Percentiles rank a stretch among this genome's conserved stretches.
Conservation (phyloP, 2,329 filamentous ascomycete species). For the Colletotrichum siamense region DNA sequence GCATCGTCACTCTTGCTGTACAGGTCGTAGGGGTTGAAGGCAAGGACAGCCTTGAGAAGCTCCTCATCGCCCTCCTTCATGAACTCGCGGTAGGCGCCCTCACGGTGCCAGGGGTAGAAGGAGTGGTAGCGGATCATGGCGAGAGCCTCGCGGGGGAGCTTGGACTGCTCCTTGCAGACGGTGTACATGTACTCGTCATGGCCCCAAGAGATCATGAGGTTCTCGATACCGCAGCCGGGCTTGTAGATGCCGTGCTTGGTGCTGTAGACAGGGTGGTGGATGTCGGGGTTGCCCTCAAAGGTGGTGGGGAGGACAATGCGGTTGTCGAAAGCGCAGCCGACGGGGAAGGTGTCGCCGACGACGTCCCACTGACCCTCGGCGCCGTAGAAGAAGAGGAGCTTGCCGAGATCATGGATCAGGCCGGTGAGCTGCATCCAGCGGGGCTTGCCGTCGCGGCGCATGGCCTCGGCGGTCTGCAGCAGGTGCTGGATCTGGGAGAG, state of each 20-base stretch:
- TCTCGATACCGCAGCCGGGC: slow-evolving; percentile 81
- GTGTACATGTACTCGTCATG: slow-evolving; percentile 90
- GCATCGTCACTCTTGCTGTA: slow-evolving; percentile 91
- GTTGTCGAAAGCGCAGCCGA: slow-evolving; percentile 77
- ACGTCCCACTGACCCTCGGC: slow-evolving; percentile 94
- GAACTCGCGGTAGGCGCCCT: slow-evolving; percentile 79
- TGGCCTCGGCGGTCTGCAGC: slow-evolving; percentile 87
- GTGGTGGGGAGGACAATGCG: slow-evolving; percentile 82
- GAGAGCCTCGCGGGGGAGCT: slow-evolving; percentile 79
- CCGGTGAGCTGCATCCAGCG: slow-evolving; percentile 83
- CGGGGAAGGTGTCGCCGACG: slow-evolving; percentile 84
- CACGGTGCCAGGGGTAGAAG: slow-evolving; percentile 91
- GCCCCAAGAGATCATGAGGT: slow-evolving; percentile 90
- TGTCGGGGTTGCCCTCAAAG: slow-evolving; percentile 80
- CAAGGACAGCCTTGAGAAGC: slow-evolving; percentile 81
- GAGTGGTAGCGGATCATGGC: slow-evolving; percentile 95
- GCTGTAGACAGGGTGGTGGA: slow-evolving; percentile 72
- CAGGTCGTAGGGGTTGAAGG: slow-evolving; percentile 90
- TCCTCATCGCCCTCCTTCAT: slow-evolving; percentile 83
- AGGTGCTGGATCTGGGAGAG: slow-evolving; percentile 91
- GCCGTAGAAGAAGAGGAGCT: slow-evolving; percentile 80
- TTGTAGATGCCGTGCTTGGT: slow-evolving; percentile 82
- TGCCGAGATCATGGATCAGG: slow-evolving; percentile 81
- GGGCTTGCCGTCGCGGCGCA: slow-evolving; percentile 83
- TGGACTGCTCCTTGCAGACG: slow-evolving; percentile 82